Evolutionary conservation across 1,284 basidiomycete genomes (phyloP).

Genomic region (Butyriboletus appendiculatus): DNA sequence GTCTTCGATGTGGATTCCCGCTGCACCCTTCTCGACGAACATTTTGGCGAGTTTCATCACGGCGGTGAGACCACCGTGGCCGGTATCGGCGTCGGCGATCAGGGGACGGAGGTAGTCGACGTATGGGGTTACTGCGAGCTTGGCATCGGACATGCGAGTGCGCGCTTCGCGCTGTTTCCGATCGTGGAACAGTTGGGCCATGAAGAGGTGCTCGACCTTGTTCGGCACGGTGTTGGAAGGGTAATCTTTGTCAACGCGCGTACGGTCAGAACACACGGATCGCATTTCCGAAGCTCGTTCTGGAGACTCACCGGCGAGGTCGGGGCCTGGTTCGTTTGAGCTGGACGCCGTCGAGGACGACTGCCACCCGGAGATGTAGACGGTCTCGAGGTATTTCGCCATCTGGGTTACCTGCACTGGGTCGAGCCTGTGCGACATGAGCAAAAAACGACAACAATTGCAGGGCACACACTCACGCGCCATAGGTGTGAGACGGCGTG

Average conservation of each 20-base stretch:
- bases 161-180: slow-evolving; percentile 84
- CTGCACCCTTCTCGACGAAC: slow-evolving; percentile 81
- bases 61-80: slow-evolving; percentile 80
- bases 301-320: slow-evolving; percentile 78
- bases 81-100: slow-evolving; percentile 84
- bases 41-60: slow-evolving; percentile 81
- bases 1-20: slow-evolving; percentile 82
- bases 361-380: slow-evolving; percentile 99
- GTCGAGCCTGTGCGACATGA: slow-evolving; percentile 71
- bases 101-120: slow-evolving; percentile 73
- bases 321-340: slow-evolving; percentile 95
- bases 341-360: slow-evolving; percentile 90
- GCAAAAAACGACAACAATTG: background rate
- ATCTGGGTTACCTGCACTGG: slow-evolving; percentile 98
- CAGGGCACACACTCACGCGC: slow-evolving; percentile 68
- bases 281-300: background rate
- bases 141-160: slow-evolving; percentile 65
- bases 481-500: slow-evolving; percentile 92
- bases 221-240: slow-evolving; percentile 94
- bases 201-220: slow-evolving; percentile 87
- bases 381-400: slow-evolving; percentile 97
- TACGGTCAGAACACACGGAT: background rate
- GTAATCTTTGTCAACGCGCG: slow-evolving; percentile 57
- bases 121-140: slow-evolving; percentile 65
- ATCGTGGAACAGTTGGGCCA: slow-evolving; percentile 89